Evolutionary conservation across 768 basidiomycete genomes (phyloP).

Genomic region (Lyophyllum shimeji): DNA sequence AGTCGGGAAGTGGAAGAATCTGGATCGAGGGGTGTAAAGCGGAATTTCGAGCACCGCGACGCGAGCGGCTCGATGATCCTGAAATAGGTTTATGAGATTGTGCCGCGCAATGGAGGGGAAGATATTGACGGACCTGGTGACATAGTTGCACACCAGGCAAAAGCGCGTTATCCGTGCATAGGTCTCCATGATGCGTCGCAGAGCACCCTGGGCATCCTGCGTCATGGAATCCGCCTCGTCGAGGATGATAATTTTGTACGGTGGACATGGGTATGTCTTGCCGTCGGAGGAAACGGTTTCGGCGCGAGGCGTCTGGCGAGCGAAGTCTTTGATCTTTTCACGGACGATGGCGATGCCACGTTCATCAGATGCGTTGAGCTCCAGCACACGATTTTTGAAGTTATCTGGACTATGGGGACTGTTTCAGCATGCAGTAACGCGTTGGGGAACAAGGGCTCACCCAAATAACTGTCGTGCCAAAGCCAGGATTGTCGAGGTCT

Average conservation of each 20-base stretch:
- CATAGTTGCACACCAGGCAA: slow-evolving; percentile 98
- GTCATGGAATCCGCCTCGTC: slow-evolving; percentile 99
- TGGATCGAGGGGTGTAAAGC: slow-evolving; percentile 90
- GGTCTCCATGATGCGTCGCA: slow-evolving; percentile 99
- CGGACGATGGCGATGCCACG: slow-evolving; percentile 95
- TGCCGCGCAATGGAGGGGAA: background rate
- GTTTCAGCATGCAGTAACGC: background rate
- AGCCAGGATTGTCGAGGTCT: slow-evolving; percentile 97
- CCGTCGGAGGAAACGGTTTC: slow-evolving; percentile 70
- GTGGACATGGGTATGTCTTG: slow-evolving; percentile 91
- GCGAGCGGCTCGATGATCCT: slow-evolving; percentile 99
- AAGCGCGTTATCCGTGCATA: slow-evolving; percentile 96
- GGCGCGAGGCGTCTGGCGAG: slow-evolving; percentile 87
- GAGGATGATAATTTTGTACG: slow-evolving; percentile 97
- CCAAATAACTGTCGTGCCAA: slow-evolving; percentile 93
- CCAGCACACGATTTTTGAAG: slow-evolving; percentile 89
- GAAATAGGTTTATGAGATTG: slow-evolving; percentile 1
- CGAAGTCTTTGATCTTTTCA: slow-evolving; percentile 99
- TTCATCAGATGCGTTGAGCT: slow-evolving; percentile 98
- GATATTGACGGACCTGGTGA: slow-evolving; percentile 70
- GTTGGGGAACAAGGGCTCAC: slow-evolving; percentile 39
- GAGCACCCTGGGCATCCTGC: slow-evolving; percentile 95
- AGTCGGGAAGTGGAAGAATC: slow-evolving; percentile 74
- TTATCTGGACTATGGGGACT: slow-evolving; percentile 77
- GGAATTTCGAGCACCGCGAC: slow-evolving; percentile 98